phyloP scores from a whole-genome alignment of 768 basidiomycete genomes.

The Serendipita sp. region DNA sequence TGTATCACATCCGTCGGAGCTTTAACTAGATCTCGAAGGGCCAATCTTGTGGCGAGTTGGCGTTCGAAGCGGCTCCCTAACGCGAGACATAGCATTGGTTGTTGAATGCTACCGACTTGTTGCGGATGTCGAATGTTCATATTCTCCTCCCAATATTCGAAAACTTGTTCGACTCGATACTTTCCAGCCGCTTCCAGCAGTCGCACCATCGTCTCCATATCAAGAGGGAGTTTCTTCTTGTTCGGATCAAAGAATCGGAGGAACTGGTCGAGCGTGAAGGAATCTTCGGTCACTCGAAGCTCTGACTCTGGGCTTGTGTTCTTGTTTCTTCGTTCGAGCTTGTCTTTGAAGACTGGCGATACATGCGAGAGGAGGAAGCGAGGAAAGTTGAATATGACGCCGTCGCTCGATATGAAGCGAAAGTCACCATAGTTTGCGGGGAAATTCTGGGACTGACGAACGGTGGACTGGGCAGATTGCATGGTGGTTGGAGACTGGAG shows the following conservation, averaged over 20 bases:
- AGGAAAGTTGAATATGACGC: too few relatives aligned
- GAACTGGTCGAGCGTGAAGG: background rate
- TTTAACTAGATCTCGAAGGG: background rate
- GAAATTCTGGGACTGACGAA: too few relatives aligned
- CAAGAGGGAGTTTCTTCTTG: background rate
- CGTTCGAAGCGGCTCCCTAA: background rate
- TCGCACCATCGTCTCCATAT: background rate
- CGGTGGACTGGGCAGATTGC: too few relatives aligned
- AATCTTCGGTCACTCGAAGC: background rate
- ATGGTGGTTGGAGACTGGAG: background rate
- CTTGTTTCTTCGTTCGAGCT: background rate
- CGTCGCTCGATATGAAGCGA: too few relatives aligned
- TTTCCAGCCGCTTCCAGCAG: background rate
- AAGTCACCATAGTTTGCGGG: too few relatives aligned
- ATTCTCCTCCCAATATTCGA: too few relatives aligned
- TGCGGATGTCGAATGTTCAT: background rate
- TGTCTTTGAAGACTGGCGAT: background rate
- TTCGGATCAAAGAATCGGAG: background rate
- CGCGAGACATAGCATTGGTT: background rate
- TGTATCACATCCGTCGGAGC: background rate
- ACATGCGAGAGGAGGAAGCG: background rate
- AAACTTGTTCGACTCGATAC: background rate
- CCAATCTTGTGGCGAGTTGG: background rate
- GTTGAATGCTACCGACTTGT: too few relatives aligned
- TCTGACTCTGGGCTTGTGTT: background rate